phyloP scores from a whole-genome alignment of 1,284 basidiomycete species.

The Ceratobasidium sp. region DNA sequence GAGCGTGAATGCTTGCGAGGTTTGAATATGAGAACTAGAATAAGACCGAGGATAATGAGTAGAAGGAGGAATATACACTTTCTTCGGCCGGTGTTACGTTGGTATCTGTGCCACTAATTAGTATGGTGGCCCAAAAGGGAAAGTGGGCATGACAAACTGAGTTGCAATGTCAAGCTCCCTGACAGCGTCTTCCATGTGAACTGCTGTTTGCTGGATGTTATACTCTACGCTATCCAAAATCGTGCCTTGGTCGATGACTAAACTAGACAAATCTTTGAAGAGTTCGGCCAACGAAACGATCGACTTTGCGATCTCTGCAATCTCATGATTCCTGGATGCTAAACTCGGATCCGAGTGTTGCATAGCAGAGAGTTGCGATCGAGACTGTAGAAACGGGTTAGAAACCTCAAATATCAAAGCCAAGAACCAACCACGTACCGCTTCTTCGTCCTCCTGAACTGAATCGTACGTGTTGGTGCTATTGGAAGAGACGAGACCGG shows the following conservation, averaged over 20 bases:
- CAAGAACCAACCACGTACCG: conserved; percentile 51
- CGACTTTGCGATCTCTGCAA: conserved; percentile 89
- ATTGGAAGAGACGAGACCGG: conserved; percentile 73
- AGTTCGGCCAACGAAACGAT: conserved; percentile 91
- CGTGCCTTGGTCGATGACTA: conserved; percentile 98
- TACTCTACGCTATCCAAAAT: conserved; percentile 96
- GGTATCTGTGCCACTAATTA: conserved; percentile 65
- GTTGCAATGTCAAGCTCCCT: conserved; percentile 83
- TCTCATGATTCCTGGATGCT: conserved; percentile 73
- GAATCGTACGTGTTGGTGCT: conserved; percentile 80
- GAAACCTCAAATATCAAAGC: conserved; percentile 22
- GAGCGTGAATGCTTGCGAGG: conserved; percentile 57
- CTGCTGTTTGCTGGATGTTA: conserved; percentile 91
- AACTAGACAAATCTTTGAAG: conserved; percentile 89
- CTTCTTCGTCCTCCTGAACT: conserved; percentile 83
- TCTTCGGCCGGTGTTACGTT: conserved; percentile 87
- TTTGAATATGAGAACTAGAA: conserved; percentile 81
- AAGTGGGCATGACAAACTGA: conserved; percentile 55
- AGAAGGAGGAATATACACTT: conserved; percentile 91
- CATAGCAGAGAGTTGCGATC: conserved; percentile 49
- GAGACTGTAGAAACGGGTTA: conserved; percentile 46
- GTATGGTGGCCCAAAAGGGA: conserved; percentile 7
- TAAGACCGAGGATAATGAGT: conserved; percentile 84
- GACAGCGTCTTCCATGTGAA: conserved; percentile 81
- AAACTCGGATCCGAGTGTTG: conserved; percentile 59